phyloP scores from a whole-genome alignment of 768 basidiomycete genomes.

The Dacryopinax primogenitus region DNA sequence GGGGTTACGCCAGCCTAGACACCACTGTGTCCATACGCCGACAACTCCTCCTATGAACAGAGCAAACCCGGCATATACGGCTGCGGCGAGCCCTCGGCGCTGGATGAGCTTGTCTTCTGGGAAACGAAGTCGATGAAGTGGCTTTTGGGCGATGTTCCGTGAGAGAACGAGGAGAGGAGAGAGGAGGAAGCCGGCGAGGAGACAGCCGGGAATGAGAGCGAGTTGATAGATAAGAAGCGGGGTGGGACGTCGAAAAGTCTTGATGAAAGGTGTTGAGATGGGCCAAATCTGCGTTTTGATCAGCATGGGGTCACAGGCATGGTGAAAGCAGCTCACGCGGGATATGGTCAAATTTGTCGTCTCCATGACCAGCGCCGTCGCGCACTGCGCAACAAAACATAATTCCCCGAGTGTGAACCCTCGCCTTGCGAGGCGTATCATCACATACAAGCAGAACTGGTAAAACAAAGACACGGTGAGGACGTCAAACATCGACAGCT shows the following conservation, averaged over 20 bases:
- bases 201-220: slow-evolving; percentile 80
- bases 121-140: slow-evolving; percentile 59
- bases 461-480: slow-evolving; percentile 63
- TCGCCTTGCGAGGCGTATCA: slow-evolving; percentile 79
- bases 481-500: slow-evolving; percentile 66
- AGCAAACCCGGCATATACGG: slow-evolving; percentile 65
- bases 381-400: slow-evolving; percentile 76
- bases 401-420: slow-evolving; percentile 94
- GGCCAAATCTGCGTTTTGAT: slow-evolving; percentile 53
- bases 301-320: background rate
- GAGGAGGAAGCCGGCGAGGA: slow-evolving; percentile 87
- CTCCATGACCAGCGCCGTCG: slow-evolving; percentile 76
- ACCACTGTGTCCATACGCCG: slow-evolving; percentile 88
- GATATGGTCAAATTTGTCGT: slow-evolving; percentile 72
- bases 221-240: slow-evolving; percentile 86
- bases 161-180: slow-evolving; percentile 86
- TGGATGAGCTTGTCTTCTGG: slow-evolving; percentile 75
- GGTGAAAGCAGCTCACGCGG: slow-evolving; percentile 38
- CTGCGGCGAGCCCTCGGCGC: slow-evolving; percentile 68
- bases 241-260: slow-evolving; percentile 84
- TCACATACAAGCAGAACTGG: slow-evolving; percentile 82
- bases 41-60: slow-evolving; percentile 71
- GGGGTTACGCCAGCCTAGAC: slow-evolving; percentile 65
- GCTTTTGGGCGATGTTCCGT: slow-evolving; percentile 78
- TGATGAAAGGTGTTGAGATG: slow-evolving; percentile 65